Base-by-base conservation (phyloP, 345 rosid species). In the Lumnitzera littorea region DNA sequence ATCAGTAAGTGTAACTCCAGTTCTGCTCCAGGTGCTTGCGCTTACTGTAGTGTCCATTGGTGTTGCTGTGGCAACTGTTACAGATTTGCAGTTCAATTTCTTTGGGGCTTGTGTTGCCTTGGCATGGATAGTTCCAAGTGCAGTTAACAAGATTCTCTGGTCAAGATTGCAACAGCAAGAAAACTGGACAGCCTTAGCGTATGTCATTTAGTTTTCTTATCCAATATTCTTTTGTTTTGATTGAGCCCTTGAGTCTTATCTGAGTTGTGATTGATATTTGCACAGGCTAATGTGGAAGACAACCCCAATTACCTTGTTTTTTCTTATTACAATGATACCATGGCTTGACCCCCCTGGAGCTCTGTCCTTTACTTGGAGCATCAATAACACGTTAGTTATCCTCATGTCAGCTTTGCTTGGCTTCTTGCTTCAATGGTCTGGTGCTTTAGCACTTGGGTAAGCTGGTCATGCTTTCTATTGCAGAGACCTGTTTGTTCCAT, bases 281-380 rank as follows among this genome's bases (percentile, higher is more conserved):
- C 57, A 67, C 80, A 94, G 99, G 78, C 84, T 94, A 67, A 94
- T 90, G 97, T 94, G 97, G 99, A 90, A 81, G 80, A 94, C 97
- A 13, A 88, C 99, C 0, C 99, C 99, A 12, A 80, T 94, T 70
- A 90, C 96, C 57, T 72, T 94, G 69, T 70, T 86, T 74, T 94
- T 86, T 73, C 91, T 94, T 36, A 85, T 83, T 29, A 64, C 87
- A 1, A 70, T 94, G 82, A 80, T 94, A 69, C 97, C 99, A 1
- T 84, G 85, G 81, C 82, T 94, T 50, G 97, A 94, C 59, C 97
- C 99, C 0, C 86, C 97, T 0, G 97, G 97, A 13, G 89, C 88
- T 52, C 67, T 94, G 17, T 74, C 89, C 24, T 94, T 83, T 55
- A 53, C 76, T 6, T 94, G 96, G 99, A 84, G 72, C 74, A 69